These are phyloP conservation scores for Lipomyces starkeyi DNA, from an alignment of 805 yeast genomes.

Conservation along the genomic window DNA sequence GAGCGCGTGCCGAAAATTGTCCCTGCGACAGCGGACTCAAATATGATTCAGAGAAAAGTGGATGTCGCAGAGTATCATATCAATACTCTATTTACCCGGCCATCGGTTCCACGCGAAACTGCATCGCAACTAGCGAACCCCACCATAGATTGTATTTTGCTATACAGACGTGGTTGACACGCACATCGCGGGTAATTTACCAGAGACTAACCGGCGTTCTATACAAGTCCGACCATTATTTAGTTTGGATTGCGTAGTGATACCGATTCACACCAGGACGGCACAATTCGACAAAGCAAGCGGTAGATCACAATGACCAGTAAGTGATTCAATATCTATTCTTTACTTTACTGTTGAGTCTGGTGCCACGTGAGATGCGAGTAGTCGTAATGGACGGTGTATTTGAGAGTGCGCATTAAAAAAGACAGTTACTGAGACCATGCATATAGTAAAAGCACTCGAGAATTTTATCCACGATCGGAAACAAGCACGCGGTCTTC, in stretches of 20 bases:
- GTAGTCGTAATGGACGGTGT: not conserved
- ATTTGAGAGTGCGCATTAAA: not conserved
- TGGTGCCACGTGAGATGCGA: not conserved
- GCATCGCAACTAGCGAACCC: not conserved
- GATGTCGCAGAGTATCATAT: no score
- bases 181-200: not conserved
- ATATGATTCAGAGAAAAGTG: not conserved
- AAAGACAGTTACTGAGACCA: not conserved
- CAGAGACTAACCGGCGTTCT: not conserved
- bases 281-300: not conserved
- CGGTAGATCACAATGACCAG: not conserved
- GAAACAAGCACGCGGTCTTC: slow-evolving; percentile 62
- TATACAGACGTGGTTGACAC: not conserved
- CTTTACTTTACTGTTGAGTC: not conserved
- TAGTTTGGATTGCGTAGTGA: not conserved
- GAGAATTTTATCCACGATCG: slow-evolving; percentile 63
- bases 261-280: not conserved
- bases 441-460: slow-evolving; percentile 23
- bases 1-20: not conserved
- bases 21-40: not conserved
- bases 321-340: not conserved
- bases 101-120: not conserved
- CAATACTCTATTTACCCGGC: not conserved
- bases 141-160: not conserved
- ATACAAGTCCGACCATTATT: not conserved